A percentile compares a stretch with the other conserved stretches of the same genome.
phyloP scores from a whole-genome alignment of 1,139 yeast genomes.

The Debaryomycetaceae sp. region DNA sequence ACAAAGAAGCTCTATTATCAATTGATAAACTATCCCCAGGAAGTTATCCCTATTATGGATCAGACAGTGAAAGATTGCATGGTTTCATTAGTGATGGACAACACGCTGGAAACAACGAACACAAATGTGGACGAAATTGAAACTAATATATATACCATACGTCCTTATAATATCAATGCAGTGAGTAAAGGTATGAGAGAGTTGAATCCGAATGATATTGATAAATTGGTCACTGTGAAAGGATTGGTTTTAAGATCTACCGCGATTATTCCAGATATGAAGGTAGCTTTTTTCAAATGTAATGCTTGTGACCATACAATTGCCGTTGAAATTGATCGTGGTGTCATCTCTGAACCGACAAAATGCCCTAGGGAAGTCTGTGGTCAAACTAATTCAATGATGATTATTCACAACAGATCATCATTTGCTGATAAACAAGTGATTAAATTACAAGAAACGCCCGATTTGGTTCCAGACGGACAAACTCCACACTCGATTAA shows the following conservation, averaged over 20 bases:
- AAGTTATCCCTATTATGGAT: conserved; percentile 96
- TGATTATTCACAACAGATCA: conserved; percentile 84
- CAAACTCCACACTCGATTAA: conserved; percentile 98
- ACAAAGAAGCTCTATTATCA: conserved; percentile 82
- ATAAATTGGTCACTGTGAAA: conserved; percentile 84
- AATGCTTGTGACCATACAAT: conserved; percentile 92
- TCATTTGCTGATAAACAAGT: conserved; percentile 95
- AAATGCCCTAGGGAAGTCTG: conserved; percentile 89
- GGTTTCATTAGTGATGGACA: conserved; percentile 71
- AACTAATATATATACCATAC: conserved; percentile 75
- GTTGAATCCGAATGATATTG: conserved; percentile 91
- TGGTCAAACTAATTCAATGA: conserved; percentile 85
- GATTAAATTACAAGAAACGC: conserved; percentile 91
- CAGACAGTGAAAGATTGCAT: conserved; percentile 89
- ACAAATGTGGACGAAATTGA: conserved; percentile 66
- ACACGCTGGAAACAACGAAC: conserved; percentile 27
- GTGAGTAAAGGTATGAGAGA: conserved; percentile 84
- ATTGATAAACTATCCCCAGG: conserved; percentile 90
- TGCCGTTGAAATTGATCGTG: conserved; percentile 90
- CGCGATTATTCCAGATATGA: conserved; percentile 96
- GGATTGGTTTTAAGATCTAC: conserved; percentile 90
- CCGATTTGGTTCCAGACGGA: conserved; percentile 97
- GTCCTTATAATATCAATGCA: conserved; percentile 77
- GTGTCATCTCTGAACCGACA: conserved; percentile 90
- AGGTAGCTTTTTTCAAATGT: conserved; percentile 93